Base-by-base conservation (phyloP, 768 basidiomycete species). In the Tulasnella sp. region DNA sequence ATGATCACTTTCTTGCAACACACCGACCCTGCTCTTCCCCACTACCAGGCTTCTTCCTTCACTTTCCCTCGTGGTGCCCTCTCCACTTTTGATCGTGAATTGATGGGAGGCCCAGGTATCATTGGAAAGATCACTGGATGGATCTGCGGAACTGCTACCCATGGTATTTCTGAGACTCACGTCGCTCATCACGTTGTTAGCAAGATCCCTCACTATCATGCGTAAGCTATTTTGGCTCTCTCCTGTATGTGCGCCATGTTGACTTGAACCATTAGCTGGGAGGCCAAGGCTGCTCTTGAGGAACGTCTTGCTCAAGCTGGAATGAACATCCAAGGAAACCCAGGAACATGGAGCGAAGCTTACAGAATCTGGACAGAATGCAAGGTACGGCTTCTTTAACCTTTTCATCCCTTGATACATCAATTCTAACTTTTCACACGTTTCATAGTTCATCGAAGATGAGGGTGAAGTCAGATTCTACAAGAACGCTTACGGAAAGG, bases 1-100 rank as follows among this genome's bases (percentile, higher is more conserved):
- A 61, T 90, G 60, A 95, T 96, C 70, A 95, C 91, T 16, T 96
- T 89, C 83, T 73, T 96, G 45, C 93, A 99, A 70, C 93, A 99
- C 72, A 96, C 93, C 60, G 93, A 96, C 68, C 89, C 92, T 16
- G 65, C 83, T 40, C 77, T 98, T 37, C 92, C 92, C 43, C 93
- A 96, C 69, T 96, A 95, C 74, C 84, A 86, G 57, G 77, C 81
- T 12, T 63, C 77, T 32, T 81, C 84, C 62, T 96, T 93, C 74
- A 91, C 81, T 33, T 99, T 98, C 75, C 72, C 82, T 37, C 86
- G 90, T 58, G 93, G 93, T 53, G 93, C 93, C 13, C 78, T 98
- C 46, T 70, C 86, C 46, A 99, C 93, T 9, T 72, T 96, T 34
- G 90, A 98, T 65, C 85, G 88, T 42, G 78, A 64, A 60, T 73